Percentiles rank a stretch among this genome's conserved stretches.
phyloP scores from a whole-genome alignment of 2,329 filamentous ascomycete genomes.

The Dactylonectria estremocensis region DNA sequence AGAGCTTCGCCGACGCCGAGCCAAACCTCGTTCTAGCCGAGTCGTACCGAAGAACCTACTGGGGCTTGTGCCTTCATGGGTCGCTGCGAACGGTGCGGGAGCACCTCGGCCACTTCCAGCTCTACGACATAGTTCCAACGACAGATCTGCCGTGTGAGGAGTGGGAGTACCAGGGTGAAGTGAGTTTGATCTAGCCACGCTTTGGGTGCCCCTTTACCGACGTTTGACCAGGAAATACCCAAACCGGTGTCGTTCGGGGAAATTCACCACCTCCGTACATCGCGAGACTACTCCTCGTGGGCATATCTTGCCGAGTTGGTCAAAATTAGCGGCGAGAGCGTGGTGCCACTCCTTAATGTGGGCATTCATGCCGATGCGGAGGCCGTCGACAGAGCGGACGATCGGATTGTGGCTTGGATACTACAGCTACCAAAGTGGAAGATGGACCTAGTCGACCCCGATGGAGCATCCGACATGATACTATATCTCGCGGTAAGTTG shows the following conservation, averaged over 20 bases:
- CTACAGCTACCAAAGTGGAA: conserved; percentile 33
- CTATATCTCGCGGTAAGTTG: conserved; percentile 44
- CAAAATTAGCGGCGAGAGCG: conserved; percentile 38
- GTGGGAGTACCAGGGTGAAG: conserved; percentile 41
- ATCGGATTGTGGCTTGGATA: conserved; percentile 39
- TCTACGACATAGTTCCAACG: conserved; percentile 24
- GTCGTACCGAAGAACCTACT: conserved; percentile 46
- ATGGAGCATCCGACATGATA: conserved; percentile 42
- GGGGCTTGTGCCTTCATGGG: conserved; percentile 43
- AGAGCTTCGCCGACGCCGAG: conserved; percentile 35
- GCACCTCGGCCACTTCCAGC: conserved; percentile 23
- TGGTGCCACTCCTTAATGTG: conserved; percentile 35
- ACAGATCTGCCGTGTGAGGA: conserved; percentile 46
- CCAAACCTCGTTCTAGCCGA: conserved; percentile 37
- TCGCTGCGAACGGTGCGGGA: conserved; percentile 38
- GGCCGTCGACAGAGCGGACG: conserved; percentile 35
- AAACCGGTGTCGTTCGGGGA: conserved; percentile 33
- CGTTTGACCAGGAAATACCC: conserved; percentile 32
- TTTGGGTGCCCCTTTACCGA: conserved; percentile 17
- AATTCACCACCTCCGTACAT: conserved; percentile 21
- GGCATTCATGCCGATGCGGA: conserved; percentile 7
- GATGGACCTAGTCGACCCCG: conserved; percentile 31
- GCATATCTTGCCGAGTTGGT: conserved; percentile 40
- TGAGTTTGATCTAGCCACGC: conserved; percentile 18
- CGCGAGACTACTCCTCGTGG: conserved; percentile 41